Base-by-base conservation (phyloP, 1,139 yeast species). In the Groenewaldozyma sp. region DNA sequence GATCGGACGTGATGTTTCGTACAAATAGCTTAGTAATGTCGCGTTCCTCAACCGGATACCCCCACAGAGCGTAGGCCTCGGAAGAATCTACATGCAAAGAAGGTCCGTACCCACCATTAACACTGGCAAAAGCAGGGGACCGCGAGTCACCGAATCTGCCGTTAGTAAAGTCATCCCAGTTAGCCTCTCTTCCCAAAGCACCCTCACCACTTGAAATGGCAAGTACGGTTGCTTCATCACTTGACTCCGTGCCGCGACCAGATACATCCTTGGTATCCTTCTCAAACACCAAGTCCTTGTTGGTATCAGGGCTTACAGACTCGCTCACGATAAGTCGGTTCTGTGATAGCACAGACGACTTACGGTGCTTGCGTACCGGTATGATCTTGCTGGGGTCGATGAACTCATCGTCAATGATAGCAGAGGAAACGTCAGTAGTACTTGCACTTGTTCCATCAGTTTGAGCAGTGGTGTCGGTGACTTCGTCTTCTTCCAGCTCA, bases 131-230 rank as follows among this genome's bases (percentile, higher is more conserved):
- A 0, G 98, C 70, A 4, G 98, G 98, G 26, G 97, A 87, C 51
- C 94, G 72, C 0, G 97, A 86, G 62, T 93, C 96, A 62, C 98
- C 96, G 60, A 87, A 91, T 64, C 98, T 75, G 54, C 98, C 98
- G 58, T 91, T 91, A 14, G 97, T 94, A 61, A 86, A 91, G 55
- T 91, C 98, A 66, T 91, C 98, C 98, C 98, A 91, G 2, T 93
- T 84, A 7, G 95, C 96, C 60, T 84, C 94, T 49, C 88, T 77
- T 20, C 95, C 95, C 34, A 84, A 59, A 2, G 82, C 75, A 33
- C 95, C 95, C 49, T 82, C 80, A 37, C 95, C 95, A 20, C 82
- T 73, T 40, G 93, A 81, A 29, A 84, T 84, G 5, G 88, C 84
- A 34, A 82, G 67, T 39, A 82, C 70, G 2, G 74, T 73, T 48